Conservation (phyloP, 2,329 filamentous ascomycete species). For the Aspergillus sp. region DNA sequence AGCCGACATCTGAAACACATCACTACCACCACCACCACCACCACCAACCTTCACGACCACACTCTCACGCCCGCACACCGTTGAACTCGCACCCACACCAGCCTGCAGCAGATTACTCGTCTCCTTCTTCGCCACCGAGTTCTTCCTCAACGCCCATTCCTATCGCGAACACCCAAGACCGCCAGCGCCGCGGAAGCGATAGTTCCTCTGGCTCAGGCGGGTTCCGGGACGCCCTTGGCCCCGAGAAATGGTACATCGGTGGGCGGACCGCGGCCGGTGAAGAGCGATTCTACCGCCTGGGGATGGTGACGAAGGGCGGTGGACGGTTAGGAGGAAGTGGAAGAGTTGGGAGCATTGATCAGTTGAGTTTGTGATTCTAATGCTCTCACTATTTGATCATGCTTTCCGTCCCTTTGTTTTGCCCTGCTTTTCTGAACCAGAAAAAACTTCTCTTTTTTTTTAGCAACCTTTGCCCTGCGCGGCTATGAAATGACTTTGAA, state of each 20-base stretch:
- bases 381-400: not conserved
- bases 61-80: conserved; percentile 27
- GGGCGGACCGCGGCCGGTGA: conserved; percentile 48
- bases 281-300: conserved; percentile 50
- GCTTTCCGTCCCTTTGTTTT: not conserved
- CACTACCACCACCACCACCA: conserved; percentile 18
- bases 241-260: conserved; percentile 54
- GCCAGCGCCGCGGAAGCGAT: conserved; percentile 48
- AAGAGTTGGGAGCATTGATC: conserved; percentile 49
- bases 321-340: conserved; percentile 42
- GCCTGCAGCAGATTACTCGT: conserved; percentile 39
- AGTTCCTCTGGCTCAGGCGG: conserved; percentile 48
- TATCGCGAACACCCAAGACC: conserved; percentile 34
- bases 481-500: not conserved
- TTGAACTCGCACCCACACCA: conserved; percentile 36
- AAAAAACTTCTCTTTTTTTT: no score
- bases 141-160: conserved; percentile 39
- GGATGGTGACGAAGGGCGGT: conserved; percentile 48
- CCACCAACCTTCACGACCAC: conserved; percentile 17
- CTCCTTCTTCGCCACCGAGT: conserved; percentile 29
- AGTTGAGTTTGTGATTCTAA: conserved; percentile 46
- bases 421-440: not conserved
- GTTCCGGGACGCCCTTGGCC: conserved; percentile 47
- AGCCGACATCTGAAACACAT: conserved; percentile 14
- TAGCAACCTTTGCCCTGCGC: not conserved